Percentiles rank a stretch among this genome's conserved stretches.
Evolutionary conservation across 164 flowering plant species (phyloP).

Genomic region (Santalum album): DNA sequence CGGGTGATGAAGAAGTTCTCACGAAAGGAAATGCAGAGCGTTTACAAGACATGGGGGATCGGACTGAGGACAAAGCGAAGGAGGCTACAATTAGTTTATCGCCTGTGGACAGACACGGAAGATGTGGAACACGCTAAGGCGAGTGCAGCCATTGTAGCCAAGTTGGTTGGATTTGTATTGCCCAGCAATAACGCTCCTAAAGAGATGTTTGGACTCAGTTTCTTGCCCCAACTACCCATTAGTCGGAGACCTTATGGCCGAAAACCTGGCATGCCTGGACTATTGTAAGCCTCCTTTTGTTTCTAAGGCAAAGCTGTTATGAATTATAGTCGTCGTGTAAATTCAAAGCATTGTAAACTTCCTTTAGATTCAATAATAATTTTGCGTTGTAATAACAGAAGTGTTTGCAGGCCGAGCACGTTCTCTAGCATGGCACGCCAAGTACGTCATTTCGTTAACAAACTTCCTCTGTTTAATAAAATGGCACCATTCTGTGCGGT

Average conservation of each 20-base stretch:
- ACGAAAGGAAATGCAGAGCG: conserved; percentile 24
- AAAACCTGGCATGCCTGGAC: conserved; percentile 17
- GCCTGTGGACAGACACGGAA: conserved; percentile 34
- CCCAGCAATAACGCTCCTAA: conserved; percentile 24
- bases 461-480: no score
- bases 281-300: not conserved
- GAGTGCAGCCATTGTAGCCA: conserved; percentile 50
- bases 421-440: no score
- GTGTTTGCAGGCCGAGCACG: no score
- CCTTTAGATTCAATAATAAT: no score
- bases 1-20: conserved; percentile 28
- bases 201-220: conserved; percentile 49
- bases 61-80: conserved; percentile 35
- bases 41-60: conserved; percentile 50
- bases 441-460: no score
- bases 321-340: no score
- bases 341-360: no score
- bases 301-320: no score
- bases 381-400: no score
- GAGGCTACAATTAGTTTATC: conserved; percentile 30
- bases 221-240: conserved; percentile 12
- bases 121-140: conserved; percentile 39
- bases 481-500: no score
- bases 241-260: conserved; percentile 19
- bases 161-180: conserved; percentile 29